phyloP scores from a whole-genome alignment of 2,329 filamentous ascomycete genomes.

The Lecanicillium sp. region DNA sequence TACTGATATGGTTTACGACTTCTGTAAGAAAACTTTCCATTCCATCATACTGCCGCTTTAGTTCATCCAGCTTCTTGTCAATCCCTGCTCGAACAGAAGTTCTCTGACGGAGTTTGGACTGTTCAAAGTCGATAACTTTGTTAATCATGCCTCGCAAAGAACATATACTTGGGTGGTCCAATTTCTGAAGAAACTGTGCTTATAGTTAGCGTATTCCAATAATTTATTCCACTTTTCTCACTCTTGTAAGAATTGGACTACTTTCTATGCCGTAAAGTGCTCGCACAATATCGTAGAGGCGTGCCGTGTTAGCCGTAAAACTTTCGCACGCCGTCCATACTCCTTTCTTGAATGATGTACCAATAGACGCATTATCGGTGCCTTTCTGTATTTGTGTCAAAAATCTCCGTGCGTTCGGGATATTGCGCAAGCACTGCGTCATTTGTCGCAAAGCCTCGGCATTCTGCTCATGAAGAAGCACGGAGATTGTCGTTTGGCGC shows the following conservation, averaged over 20 bases:
- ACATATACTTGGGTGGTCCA: conserved; percentile 52
- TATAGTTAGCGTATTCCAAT: too few relatives aligned
- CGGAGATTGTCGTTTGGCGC: conserved; percentile 61
- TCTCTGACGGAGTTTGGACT: conserved; percentile 61
- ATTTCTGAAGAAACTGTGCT: conserved; percentile 53
- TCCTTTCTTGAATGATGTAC: conserved; percentile 50
- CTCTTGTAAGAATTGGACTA: too few relatives aligned
- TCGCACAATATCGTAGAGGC: too few relatives aligned
- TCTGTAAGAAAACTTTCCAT: conserved; percentile 66
- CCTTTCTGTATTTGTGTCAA: conserved; percentile 72
- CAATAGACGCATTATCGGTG: conserved; percentile 44
- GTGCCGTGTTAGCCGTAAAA: conserved; percentile 55
- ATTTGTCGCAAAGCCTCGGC: conserved; percentile 45
- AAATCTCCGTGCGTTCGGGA: conserved; percentile 67
- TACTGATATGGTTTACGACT: conserved; percentile 57
- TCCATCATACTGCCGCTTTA: conserved; percentile 71
- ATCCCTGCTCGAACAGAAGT: conserved; percentile 67
- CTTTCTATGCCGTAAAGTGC: too few relatives aligned
- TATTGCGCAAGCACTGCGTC: conserved; percentile 53
- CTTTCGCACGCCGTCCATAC: conserved; percentile 65
- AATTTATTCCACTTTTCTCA: conserved; percentile 1
- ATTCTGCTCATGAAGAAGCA: conserved; percentile 64
- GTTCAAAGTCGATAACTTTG: conserved; percentile 71
- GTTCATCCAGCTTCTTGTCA: conserved; percentile 65
- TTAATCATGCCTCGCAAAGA: conserved; percentile 64